Evolutionary conservation across 805 yeast species (phyloP).

Genomic region (Kazachstania taianensis): DNA sequence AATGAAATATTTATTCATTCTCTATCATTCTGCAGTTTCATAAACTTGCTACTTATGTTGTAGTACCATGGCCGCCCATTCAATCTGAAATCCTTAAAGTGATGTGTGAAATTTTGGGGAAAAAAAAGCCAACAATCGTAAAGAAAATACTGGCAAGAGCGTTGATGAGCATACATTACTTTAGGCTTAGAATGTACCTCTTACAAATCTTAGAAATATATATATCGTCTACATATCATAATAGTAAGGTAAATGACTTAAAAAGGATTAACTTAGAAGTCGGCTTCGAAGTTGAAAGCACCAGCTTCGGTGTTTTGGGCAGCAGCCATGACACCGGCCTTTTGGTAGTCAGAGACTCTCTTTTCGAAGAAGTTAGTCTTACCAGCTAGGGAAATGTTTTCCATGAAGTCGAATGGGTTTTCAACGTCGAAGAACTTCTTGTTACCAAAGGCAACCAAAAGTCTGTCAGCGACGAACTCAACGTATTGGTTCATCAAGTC

Average conservation of each 20-base stretch:
- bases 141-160: no score
- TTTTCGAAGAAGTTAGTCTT: conserved; percentile 98
- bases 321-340: conserved; percentile 96
- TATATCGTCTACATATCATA: no score
- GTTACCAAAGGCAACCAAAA: conserved; percentile 84
- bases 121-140: no score
- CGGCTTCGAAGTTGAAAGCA: conserved; percentile 84
- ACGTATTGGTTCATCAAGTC: conserved; percentile 95
- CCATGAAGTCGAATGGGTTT: conserved; percentile 98
- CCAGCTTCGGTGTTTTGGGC: conserved; percentile 42
- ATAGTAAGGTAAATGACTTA: no score
- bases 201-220: no score
- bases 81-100: no score
- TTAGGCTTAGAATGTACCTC: no score
- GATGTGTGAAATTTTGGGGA: no score
- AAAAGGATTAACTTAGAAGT: conserved; percentile 44
- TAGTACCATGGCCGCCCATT: no score
- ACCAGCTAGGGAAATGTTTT: conserved; percentile 95
- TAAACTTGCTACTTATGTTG: no score
- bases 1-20: no score
- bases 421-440: conserved; percentile 75
- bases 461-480: conserved; percentile 94
- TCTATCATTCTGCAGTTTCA: no score
- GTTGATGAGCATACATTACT: background rate
- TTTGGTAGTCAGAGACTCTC: conserved; percentile 97